Base-by-base conservation (phyloP, 2,329 filamentous ascomycete species). In the Pseudogymnoascus sp. region DNA sequence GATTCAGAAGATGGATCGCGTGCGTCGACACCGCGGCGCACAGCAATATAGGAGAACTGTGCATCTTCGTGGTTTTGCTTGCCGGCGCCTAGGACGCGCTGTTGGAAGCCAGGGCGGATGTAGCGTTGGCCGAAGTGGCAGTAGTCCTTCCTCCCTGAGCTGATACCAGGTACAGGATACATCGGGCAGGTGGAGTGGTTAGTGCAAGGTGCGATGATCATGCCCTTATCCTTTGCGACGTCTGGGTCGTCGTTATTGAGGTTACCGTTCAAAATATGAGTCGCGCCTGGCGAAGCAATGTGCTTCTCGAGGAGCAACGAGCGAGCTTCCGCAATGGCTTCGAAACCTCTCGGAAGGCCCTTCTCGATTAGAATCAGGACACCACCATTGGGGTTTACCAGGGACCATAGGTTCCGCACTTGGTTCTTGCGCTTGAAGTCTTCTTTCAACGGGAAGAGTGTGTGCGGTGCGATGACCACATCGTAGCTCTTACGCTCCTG, bases 91-190 rank as follows among this genome's bases (percentile, higher is more conserved):
- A 96, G 78, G 57, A 97, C 82, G 57, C 83, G 83, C 73, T 96
- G 91, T 63, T 97, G 81, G 74, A 93, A 97, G 0, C 80, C 78
- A 0, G 95, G 95, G 0, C 93, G 86, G 61, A 92, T 88, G 73
- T 91, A 97, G 57, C 95, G 86, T 77, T 99, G 95, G 66, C 81
- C 83, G 75, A 99, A 97, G 74, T 89, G 90, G 75, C 95, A 99
- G 72, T 88, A 95, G 72, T 97, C 93, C 70, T 92, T 93, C 63
- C 93, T 85, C 5, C 92, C 91, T 29, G 78, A 78, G 62, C 84
- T 86, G 62, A 88, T 80, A 0, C 92, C 91, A 0, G 87, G 82
- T 0, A 81, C 80, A 18, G 82, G 79, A 73, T 96, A 97, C 90
- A 99, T 96, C 0, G 95, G 95, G 69, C 95, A 99, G 64, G 83